Conservation (phyloP, 208 protist species). For the Novymonas esmeraldas region DNA sequence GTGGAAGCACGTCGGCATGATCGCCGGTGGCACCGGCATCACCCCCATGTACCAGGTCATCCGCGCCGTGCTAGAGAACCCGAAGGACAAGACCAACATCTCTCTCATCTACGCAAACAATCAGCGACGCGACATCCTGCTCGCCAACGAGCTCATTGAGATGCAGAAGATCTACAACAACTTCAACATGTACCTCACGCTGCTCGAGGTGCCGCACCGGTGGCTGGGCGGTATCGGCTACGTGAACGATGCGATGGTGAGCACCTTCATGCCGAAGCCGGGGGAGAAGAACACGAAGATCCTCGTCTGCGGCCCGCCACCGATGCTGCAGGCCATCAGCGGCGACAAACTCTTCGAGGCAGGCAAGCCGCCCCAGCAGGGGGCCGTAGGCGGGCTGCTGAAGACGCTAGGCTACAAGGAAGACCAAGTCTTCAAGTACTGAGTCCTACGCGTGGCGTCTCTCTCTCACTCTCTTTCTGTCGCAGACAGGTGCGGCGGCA, state of each 20-base stretch:
- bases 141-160: slow-evolving; percentile 86
- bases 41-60: slow-evolving; percentile 93
- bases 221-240: slow-evolving; percentile 87
- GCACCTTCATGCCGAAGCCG: slow-evolving; percentile 82
- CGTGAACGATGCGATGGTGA: slow-evolving; percentile 78
- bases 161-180: slow-evolving; percentile 77
- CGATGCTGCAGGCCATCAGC: slow-evolving; percentile 86
- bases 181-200: slow-evolving; percentile 91
- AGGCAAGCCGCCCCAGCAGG: slow-evolving; percentile 72
- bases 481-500: too few relatives aligned
- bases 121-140: slow-evolving; percentile 90
- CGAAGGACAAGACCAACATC: slow-evolving; percentile 83
- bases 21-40: slow-evolving; percentile 92
- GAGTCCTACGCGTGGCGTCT: too few relatives aligned
- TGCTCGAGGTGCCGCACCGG: slow-evolving; percentile 71
- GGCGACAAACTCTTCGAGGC: slow-evolving; percentile 77
- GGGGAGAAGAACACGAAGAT: slow-evolving; percentile 74
- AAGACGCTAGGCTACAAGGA: slow-evolving; percentile 77
- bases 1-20: slow-evolving; percentile 92
- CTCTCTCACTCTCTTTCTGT: too few relatives aligned
- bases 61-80: slow-evolving; percentile 72
- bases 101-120: slow-evolving; percentile 91
- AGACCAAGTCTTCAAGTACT: slow-evolving; percentile 90
- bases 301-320: slow-evolving; percentile 83
- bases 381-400: slow-evolving; percentile 66